A percentile compares a stretch with the other conserved stretches of the same genome.
Evolutionary conservation across 768 basidiomycete genomes (phyloP).

Genomic region (Auricularia auricula-judae): DNA sequence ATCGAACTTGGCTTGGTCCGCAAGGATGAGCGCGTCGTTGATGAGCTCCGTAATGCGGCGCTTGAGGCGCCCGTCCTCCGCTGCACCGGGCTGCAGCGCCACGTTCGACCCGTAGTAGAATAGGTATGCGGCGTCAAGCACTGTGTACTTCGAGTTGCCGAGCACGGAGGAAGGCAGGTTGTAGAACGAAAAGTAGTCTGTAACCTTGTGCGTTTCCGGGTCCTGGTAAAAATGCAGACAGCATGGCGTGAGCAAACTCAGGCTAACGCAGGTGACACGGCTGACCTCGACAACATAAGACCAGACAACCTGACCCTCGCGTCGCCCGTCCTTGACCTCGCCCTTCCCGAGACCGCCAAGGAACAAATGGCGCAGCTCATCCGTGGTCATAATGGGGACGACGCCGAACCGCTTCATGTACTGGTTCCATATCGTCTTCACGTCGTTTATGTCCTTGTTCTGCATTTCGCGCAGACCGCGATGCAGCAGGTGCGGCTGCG

Average conservation of each 20-base stretch:
- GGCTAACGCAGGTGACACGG: background rate
- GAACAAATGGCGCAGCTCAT: conserved; percentile 81
- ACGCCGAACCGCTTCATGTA: conserved; percentile 86
- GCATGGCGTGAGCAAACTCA: too few species aligned
- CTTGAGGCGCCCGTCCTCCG: conserved; percentile 53
- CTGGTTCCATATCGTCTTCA: conserved; percentile 55
- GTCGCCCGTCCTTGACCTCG: conserved; percentile 30
- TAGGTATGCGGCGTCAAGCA: conserved; percentile 87
- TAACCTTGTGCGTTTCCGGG: conserved; percentile 69
- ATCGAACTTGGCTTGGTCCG: conserved; percentile 80
- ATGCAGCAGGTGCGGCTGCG: conserved; percentile 27
- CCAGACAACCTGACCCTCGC: conserved; percentile 86
- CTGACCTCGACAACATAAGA: conserved; percentile 88
- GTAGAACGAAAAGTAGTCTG: conserved; percentile 96
- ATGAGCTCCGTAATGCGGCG: conserved; percentile 61
- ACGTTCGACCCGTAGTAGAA: conserved; percentile 88
- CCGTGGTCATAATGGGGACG: conserved; percentile 57
- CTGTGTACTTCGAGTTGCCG: conserved; percentile 52
- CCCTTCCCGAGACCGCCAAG: conserved; percentile 70
- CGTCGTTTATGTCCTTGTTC: conserved; percentile 59
- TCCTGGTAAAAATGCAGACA: conserved; percentile 37
- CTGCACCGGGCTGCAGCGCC: conserved; percentile 50
- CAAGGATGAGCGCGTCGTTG: conserved; percentile 70
- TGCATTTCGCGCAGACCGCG: conserved; percentile 82
- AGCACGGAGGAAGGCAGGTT: conserved; percentile 92